Evolutionary conservation across 2,329 filamentous ascomycete genomes (phyloP).

Genomic region (Aspergillus thermomutatus): DNA sequence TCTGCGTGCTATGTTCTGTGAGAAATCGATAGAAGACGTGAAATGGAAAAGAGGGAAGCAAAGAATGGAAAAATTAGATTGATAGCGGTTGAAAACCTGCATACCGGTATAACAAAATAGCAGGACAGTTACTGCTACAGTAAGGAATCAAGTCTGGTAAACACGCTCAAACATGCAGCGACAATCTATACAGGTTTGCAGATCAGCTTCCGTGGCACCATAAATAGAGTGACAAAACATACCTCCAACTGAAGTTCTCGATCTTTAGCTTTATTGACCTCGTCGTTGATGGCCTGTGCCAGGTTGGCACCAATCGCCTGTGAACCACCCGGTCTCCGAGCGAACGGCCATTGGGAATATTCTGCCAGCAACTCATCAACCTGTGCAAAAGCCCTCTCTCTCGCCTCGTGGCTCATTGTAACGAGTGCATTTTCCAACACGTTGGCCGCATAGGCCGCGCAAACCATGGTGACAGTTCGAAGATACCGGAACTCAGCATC

Average conservation of each 20-base stretch:
- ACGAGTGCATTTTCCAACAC: slow-evolving; percentile 97
- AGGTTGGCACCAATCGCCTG: slow-evolving; percentile 90
- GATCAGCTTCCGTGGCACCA: slow-evolving; percentile 12
- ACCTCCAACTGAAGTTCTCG: slow-evolving; percentile 97
- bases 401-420: slow-evolving; percentile 86
- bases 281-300: slow-evolving; percentile 80
- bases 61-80: background rate
- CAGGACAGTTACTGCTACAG: slow-evolving; percentile 52
- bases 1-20: background rate
- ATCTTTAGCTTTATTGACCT: slow-evolving; percentile 81
- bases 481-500: slow-evolving; percentile 91
- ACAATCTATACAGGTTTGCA: slow-evolving; percentile 57
- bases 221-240: slow-evolving; percentile 27
- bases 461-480: slow-evolving; percentile 92
- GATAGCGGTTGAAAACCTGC: background rate
- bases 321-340: slow-evolving; percentile 68
- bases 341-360: slow-evolving; percentile 97
- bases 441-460: slow-evolving; percentile 95
- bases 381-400: slow-evolving; percentile 92
- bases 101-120: slow-evolving; percentile 1
- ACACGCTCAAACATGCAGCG: slow-evolving; percentile 93
- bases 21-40: background rate
- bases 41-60: slow-evolving; percentile 1
- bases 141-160: slow-evolving; percentile 93
- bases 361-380: slow-evolving; percentile 94